phyloP scores from a whole-genome alignment of 1,284 basidiomycete species.

The Cutaneotrichosporon dermatis region DNA sequence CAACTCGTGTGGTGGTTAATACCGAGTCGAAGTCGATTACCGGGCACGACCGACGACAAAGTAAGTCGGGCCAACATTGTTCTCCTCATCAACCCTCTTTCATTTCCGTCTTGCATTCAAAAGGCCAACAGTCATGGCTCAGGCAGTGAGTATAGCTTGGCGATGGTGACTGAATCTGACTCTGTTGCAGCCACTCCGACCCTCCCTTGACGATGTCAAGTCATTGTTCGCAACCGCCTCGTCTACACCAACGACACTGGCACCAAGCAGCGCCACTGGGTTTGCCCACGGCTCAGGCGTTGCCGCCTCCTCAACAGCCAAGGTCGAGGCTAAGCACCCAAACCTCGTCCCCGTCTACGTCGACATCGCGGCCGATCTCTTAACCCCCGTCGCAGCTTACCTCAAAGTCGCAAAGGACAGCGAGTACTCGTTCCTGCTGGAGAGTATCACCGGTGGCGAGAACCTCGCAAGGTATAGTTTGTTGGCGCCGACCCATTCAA shows the following conservation, averaged over 20 bases:
- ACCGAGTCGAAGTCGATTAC: too few species aligned
- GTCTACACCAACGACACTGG: conserved; percentile 36
- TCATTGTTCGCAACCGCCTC: conserved; percentile 27
- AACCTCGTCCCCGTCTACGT: conserved; percentile 74
- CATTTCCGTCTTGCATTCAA: not conserved
- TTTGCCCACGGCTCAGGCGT: conserved; percentile 30
- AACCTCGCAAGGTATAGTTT: conserved; percentile 92
- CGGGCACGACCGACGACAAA: too few species aligned
- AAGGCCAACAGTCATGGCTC: not conserved
- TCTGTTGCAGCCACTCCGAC: conserved; percentile 13
- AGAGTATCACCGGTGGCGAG: conserved; percentile 87
- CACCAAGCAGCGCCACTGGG: conserved; percentile 23
- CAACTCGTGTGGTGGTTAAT: too few species aligned
- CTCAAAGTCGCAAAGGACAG: conserved; percentile 87
- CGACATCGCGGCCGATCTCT: conserved; percentile 87
- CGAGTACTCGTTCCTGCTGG: conserved; percentile 85
- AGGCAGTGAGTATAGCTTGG: not conserved
- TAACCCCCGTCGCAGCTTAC: conserved; percentile 97
- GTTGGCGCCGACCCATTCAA: conserved; percentile 96
- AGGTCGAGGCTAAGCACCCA: conserved; percentile 19
- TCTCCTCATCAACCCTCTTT: not conserved
- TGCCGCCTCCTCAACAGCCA: conserved; percentile 10
- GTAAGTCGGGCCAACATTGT: too few species aligned
- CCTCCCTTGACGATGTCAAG: conserved; percentile 38
- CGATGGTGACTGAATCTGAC: not conserved